Conservation (phyloP, 2,329 filamentous ascomycete genomes). For the Aspergillus thermomutatus region DNA sequence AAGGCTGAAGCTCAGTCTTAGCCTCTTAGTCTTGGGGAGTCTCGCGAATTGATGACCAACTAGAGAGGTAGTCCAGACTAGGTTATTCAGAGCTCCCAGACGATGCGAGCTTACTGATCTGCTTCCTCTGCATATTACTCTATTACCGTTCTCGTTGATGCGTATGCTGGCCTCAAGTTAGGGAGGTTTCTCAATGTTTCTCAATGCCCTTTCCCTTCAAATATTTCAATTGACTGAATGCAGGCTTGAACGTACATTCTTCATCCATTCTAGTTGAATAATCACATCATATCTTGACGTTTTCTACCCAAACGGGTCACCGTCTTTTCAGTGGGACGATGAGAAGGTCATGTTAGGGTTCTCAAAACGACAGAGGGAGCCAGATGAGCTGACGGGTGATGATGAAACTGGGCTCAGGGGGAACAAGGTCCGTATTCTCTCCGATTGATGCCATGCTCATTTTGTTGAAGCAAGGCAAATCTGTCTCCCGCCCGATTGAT, state of each 20-base stretch:
- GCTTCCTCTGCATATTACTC: neutral
- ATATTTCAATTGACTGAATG: neutral
- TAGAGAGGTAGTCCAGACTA: neutral
- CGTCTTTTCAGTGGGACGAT: neutral
- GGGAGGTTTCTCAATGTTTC: neutral
- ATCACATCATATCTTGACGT: neutral
- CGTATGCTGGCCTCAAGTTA: neutral
- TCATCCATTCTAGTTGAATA: neutral
- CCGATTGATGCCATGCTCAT: neutral
- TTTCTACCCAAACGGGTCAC: neutral
- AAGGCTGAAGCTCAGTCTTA: neutral
- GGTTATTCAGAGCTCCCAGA: neutral
- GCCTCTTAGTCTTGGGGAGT: neutral
- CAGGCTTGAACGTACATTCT: neutral
- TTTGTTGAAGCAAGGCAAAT: neutral
- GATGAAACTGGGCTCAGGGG: constrained; percentile 39
- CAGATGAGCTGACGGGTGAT: constrained; percentile 62
- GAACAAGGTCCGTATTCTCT: constrained; percentile 22
- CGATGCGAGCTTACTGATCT: neutral
- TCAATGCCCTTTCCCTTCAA: neutral
- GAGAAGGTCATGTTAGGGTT: constrained; percentile 19
- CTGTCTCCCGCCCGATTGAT: neutral
- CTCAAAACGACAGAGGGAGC: constrained; percentile 25
- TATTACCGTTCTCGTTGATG: neutral
- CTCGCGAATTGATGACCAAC: neutral